Percentiles rank a stretch among this genome's conserved stretches.
Conservation (phyloP, 2,329 filamentous ascomycete species). For the Botryotinia narcissicola region DNA sequence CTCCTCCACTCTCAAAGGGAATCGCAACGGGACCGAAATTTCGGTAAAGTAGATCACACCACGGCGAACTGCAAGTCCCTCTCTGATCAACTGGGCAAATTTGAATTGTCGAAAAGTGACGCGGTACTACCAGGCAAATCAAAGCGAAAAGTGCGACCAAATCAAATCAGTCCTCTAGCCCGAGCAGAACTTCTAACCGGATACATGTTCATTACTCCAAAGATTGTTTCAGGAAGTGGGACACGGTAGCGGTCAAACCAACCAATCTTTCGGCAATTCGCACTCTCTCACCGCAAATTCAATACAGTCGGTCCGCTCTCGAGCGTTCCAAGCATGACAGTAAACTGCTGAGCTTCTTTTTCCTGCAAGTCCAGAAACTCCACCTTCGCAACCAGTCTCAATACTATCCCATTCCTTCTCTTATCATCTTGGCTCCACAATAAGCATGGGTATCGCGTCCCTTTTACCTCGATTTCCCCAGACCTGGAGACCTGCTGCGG, state of each 20-base stretch:
- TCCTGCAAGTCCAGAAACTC: not conserved
- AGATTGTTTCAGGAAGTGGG: constrained; percentile 35
- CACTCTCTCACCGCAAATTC: not conserved
- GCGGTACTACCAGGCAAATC: constrained; percentile 32
- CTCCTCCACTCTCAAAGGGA: not conserved
- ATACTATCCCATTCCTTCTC: not conserved
- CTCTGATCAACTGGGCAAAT: constrained; percentile 5
- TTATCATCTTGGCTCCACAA: not conserved
- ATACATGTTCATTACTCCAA: constrained; percentile 3
- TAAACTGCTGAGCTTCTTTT: not conserved
- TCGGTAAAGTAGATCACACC: constrained; percentile 2
- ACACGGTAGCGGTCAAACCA: constrained; percentile 27
- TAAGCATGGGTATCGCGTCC: not conserved
- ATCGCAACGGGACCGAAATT: not conserved
- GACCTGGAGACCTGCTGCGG: not conserved
- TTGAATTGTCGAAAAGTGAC: not conserved
- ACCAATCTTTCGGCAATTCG: not conserved
- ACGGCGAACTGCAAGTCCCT: not conserved
- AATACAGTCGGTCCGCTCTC: not conserved
- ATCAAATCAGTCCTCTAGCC: not conserved
- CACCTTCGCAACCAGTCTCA: not conserved
- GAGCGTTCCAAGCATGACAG: not conserved
- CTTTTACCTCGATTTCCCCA: accelerated
- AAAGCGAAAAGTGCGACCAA: not conserved
- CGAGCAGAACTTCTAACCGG: not conserved